phyloP scores from a whole-genome alignment of 2,329 filamentous ascomycete genomes.

The Trichoderma atroviride region DNA sequence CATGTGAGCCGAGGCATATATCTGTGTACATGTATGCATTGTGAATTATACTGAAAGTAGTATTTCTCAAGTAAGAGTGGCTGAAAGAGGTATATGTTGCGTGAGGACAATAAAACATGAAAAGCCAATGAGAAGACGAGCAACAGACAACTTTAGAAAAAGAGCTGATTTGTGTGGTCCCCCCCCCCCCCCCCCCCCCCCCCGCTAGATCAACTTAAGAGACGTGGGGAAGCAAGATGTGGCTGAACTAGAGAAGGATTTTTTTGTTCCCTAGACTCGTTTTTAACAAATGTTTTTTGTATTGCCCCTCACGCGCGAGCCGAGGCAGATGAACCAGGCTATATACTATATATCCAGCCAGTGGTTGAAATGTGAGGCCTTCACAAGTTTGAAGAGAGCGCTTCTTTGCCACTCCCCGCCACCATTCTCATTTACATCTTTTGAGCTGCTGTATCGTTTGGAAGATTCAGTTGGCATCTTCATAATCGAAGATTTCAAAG shows the following conservation, averaged over 20 bases:
- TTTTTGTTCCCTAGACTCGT: neutral
- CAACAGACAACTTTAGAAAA: neutral
- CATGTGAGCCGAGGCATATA: slow-evolving; percentile 1
- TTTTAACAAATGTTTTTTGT: neutral
- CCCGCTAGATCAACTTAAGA: neutral
- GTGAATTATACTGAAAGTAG: neutral
- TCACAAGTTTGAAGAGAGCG: neutral
- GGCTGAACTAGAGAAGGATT: neutral
- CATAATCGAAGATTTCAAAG: no score
- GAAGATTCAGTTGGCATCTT: neutral
- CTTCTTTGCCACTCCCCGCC: neutral
- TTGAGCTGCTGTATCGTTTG: neutral
- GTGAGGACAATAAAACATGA: neutral
- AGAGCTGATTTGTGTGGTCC: neutral
- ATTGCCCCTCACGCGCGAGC: slow-evolving; percentile 19
- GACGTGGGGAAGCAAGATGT: slow-evolving; percentile 13
- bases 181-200: no score
- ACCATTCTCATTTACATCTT: neutral
- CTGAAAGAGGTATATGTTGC: neutral
- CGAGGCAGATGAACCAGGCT: slow-evolving; percentile 13
- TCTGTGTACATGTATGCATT: neutral
- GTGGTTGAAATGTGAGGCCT: neutral
- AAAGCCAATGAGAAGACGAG: neutral
- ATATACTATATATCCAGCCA: neutral
- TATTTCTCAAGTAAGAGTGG: neutral